Base-by-base conservation (phyloP, 169 alveolate genomes). In the Plasmodium vinckei region DNA sequence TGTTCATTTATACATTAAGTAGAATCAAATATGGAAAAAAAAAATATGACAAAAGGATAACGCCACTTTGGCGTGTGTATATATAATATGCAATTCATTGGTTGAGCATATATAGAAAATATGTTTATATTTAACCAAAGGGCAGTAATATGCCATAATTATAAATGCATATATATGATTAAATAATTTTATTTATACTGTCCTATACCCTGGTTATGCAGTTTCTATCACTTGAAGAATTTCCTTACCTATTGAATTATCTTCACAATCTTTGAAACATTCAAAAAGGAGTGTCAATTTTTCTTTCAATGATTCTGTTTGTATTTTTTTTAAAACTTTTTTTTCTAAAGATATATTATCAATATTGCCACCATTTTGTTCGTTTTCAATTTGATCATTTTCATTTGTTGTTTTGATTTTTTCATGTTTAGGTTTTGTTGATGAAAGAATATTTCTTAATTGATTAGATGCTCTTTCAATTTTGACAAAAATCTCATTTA, bases 281-380 rank as follows among this genome's bases (percentile, higher is more conserved):
- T 79, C 89, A 13, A 65, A 39, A 70, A 79, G 89, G 19, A 79
- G 64, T 15, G 73, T 42, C 21, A 79, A 23, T 46, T 79, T 82
- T 61, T 82, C 90, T 71, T 65, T 82, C 54, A 82, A 47, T 56
- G 90, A 82, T 27, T 82, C 90, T 82, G 57, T 82, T 67, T 82
- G 90, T 39, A 82, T 82, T 65, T 82, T 70, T 51, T 82, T 82
- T 15, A 82, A 82, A 21, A 82, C 53, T 42, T 59, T 54, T 71
- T 82, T 82, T 82, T 82, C 90, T 54, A 65, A 25, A n/a, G 90
- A n/a, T 27, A 82, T 61, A 3, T 54, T 17, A 23, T 82, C 84
- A 10, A 0, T 0, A 12, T 39, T 17, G 6, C 7, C 19, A 23
- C 7, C 7, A 21, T 64, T 12, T 33, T 51, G 42, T 9, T 53